phyloP scores from a whole-genome alignment of 495 filamentous ascomycete genomes.

The Achaetomiella virescens region DNA sequence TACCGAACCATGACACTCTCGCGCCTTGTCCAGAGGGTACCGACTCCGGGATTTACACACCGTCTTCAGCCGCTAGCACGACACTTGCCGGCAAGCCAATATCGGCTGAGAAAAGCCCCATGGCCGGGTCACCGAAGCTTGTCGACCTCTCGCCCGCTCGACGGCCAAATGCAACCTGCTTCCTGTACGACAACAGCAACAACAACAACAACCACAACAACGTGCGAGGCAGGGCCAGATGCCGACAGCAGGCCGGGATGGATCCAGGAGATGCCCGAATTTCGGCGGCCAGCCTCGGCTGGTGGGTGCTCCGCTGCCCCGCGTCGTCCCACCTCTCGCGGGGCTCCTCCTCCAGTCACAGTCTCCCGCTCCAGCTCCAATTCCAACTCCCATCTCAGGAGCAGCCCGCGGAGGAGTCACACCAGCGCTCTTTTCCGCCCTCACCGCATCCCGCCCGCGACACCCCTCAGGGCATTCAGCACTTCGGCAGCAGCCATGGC shows the following conservation, averaged over 20 bases:
- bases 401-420: conserved; percentile 1
- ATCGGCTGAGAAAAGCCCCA: neutral
- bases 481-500: conserved; percentile 59
- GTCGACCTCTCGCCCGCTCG: neutral
- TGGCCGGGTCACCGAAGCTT: neutral
- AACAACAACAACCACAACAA: neutral
- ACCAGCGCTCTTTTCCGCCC: conserved; percentile 9
- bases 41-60: neutral
- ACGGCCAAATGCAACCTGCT: neutral
- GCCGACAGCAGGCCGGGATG: neutral
- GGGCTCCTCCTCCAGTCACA: neutral
- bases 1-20: conserved; percentile 11
- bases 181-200: neutral
- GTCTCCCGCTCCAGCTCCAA: too few species aligned
- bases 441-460: conserved; percentile 1
- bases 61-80: neutral
- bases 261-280: neutral
- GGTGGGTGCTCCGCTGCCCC: conserved; percentile 15
- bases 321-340: conserved; percentile 10
- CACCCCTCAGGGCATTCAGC: conserved; percentile 24
- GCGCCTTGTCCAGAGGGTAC: conserved; percentile 4
- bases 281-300: conserved; percentile 16
- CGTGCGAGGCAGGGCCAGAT: conserved; percentile 7
- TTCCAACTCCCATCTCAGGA: neutral
- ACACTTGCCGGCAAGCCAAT: neutral